Percentiles rank a stretch among this genome's conserved stretches.
These are phyloP conservation scores for Phytopythium helicoides DNA, from an alignment of 352 stramenopile species.

Conservation along the genomic window DNA sequence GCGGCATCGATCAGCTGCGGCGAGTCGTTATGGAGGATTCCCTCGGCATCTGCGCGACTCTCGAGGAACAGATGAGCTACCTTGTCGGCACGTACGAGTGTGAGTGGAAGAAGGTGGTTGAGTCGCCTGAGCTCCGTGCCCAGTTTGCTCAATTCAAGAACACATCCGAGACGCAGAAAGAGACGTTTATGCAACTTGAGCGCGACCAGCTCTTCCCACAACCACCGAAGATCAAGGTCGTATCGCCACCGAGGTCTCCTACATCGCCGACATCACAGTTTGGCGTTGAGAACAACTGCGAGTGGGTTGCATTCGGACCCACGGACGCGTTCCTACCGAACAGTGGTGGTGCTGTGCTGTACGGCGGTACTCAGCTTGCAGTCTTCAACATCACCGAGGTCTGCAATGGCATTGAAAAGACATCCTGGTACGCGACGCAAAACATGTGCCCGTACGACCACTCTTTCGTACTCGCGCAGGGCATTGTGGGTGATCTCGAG, in stretches of 20 bases:
- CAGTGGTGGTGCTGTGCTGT: constrained; percentile 85
- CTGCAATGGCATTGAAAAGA: constrained; percentile 55
- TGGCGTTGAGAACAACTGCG: constrained; percentile 11
- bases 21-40: constrained; percentile 87
- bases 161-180: constrained; percentile 68
- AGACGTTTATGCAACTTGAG: constrained; percentile 58
- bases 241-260: constrained; percentile 44
- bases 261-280: constrained; percentile 29
- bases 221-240: constrained; percentile 41
- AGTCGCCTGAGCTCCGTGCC: constrained; percentile 68
- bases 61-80: constrained; percentile 83
- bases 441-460: constrained; percentile 94
- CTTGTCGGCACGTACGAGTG: constrained; percentile 93
- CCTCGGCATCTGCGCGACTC: constrained; percentile 77
- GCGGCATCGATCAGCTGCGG: constrained; percentile 49
- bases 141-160: constrained; percentile 93
- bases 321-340: constrained; percentile 77
- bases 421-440: constrained; percentile 90
- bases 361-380: constrained; percentile 88
- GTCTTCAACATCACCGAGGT: constrained; percentile 86
- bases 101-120: constrained; percentile 92
- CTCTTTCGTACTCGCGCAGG: constrained; percentile 91
- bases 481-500: constrained; percentile 83
- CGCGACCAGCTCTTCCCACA: constrained; percentile 87
- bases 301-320: constrained; percentile 81